These are phyloP conservation scores for Pistacia atlantica DNA, from an alignment of 345 rosid species.

Conservation along the genomic window DNA sequence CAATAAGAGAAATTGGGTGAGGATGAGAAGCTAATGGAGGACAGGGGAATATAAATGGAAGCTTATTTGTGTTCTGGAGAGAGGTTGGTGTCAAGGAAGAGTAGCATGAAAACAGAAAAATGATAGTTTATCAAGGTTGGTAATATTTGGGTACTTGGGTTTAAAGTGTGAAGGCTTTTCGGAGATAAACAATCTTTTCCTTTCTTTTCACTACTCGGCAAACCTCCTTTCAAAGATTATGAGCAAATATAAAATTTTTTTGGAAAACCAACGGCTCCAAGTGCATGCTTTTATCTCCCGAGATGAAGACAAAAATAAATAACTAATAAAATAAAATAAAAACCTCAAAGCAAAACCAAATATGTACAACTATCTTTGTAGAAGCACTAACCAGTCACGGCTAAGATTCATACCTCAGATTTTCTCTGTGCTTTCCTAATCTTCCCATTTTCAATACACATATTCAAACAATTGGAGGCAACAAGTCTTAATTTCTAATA, in stretches of 20 bases:
- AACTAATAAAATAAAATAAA: too few species aligned
- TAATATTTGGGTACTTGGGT: conserved; percentile 41
- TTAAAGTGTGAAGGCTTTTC: conserved; percentile 35
- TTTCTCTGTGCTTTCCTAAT: too few species aligned
- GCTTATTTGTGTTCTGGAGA: conserved; percentile 46
- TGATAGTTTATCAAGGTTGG: conserved; percentile 36
- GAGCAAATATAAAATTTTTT: background rate
- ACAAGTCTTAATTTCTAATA: too few species aligned
- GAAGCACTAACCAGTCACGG: too few species aligned
- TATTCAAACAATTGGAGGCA: too few species aligned
- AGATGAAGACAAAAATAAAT: background rate
- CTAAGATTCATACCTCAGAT: too few species aligned
- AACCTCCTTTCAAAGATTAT: background rate
- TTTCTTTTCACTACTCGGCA: background rate
- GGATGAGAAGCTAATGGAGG: conserved; percentile 3
- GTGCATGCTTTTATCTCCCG: background rate
- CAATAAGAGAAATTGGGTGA: conserved; percentile 18
- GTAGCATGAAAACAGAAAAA: conserved; percentile 45
- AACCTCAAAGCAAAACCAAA: background rate
- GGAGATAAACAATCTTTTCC: conserved; percentile 26
- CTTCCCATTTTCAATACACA: too few species aligned
- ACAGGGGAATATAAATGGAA: conserved; percentile 44
- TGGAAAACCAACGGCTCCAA: background rate
- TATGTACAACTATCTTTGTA: background rate
- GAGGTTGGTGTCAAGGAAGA: conserved; percentile 56